Conservation (phyloP, 805 yeast species). For the Metschnikowia borealis region DNA sequence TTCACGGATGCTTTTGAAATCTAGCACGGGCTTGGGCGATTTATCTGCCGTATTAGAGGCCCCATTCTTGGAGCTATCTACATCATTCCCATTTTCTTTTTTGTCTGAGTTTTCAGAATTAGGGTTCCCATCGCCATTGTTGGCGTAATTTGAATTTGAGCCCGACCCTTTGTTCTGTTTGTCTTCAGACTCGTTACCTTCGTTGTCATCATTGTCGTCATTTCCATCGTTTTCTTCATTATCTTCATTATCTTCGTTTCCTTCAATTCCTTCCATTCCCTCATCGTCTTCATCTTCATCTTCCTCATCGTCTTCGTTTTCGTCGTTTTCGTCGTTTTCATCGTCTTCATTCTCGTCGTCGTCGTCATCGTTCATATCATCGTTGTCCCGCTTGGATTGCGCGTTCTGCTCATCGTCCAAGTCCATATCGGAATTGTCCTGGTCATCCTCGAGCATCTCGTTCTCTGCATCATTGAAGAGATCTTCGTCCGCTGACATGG, state of each 20-base stretch:
- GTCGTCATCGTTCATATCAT: constrained; percentile 21
- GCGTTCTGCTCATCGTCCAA: constrained; percentile 10
- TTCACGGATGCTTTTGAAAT: constrained; percentile 13
- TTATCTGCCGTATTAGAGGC: not conserved
- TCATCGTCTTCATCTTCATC: constrained; percentile 11
- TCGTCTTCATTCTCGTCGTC: constrained; percentile 18
- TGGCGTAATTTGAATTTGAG: no score
- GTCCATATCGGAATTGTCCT: constrained; percentile 17
- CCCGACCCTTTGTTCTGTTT: no score
- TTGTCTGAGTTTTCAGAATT: constrained; percentile 21
- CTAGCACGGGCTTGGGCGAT: not conserved
- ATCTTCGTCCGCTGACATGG: constrained; percentile 20
- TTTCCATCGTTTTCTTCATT: constrained; percentile 6
- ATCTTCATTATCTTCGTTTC: not conserved
- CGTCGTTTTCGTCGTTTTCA: constrained; percentile 8
- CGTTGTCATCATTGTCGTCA: not conserved
- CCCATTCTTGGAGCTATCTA: not conserved
- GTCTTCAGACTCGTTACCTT: not conserved
- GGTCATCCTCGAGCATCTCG: constrained; percentile 15
- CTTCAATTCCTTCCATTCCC: constrained; percentile 5
- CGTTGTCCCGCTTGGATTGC: constrained; percentile 24
- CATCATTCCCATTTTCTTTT: constrained; percentile 3
- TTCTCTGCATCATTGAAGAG: constrained; percentile 21
- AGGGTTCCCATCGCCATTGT: no score
- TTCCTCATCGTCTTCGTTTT: constrained; percentile 13